phyloP scores from a whole-genome alignment of 2,329 filamentous ascomycete species.

The Colletotrichum neosansevieriae region DNA sequence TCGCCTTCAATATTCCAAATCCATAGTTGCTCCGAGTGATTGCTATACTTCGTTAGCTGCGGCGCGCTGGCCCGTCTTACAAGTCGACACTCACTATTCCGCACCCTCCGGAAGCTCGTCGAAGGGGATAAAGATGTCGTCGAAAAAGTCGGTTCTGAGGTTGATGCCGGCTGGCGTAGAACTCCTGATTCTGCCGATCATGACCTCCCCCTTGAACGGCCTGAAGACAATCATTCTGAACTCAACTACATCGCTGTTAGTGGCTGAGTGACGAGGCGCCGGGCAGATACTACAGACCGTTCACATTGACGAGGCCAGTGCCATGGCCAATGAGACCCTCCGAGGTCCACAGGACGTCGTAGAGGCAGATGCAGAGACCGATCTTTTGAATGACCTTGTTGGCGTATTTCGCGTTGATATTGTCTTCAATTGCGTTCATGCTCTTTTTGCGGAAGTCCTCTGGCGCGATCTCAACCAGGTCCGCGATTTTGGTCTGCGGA shows the following conservation, averaged over 20 bases:
- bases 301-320: slow-evolving; percentile 92
- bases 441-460: slow-evolving; percentile 89
- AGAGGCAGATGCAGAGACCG: slow-evolving; percentile 92
- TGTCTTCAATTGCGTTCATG: slow-evolving; percentile 89
- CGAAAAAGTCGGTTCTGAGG: slow-evolving; percentile 90
- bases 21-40: slow-evolving; percentile 83
- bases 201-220: slow-evolving; percentile 94
- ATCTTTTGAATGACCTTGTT: slow-evolving; percentile 97
- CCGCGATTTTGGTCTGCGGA: slow-evolving; percentile 86
- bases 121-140: slow-evolving; percentile 86
- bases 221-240: slow-evolving; percentile 95
- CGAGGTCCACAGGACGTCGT: slow-evolving; percentile 88
- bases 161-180: slow-evolving; percentile 79
- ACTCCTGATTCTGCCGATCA: slow-evolving; percentile 85
- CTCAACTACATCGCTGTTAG: slow-evolving; percentile 72
- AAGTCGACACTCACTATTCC: slow-evolving; percentile 72
- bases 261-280: no score
- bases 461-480: slow-evolving; percentile 92
- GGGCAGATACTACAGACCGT: slow-evolving; percentile 67
- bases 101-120: slow-evolving; percentile 81
- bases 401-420: slow-evolving; percentile 96
- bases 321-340: slow-evolving; percentile 96
- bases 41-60: slow-evolving; percentile 59
- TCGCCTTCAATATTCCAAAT: slow-evolving; percentile 83
- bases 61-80: neutral